Percentiles rank a stretch among this genome's conserved stretches.
These are phyloP conservation scores for Porpolomopsis calyptriformis DNA, from an alignment of 768 basidiomycete species.

Conservation along the genomic window DNA sequence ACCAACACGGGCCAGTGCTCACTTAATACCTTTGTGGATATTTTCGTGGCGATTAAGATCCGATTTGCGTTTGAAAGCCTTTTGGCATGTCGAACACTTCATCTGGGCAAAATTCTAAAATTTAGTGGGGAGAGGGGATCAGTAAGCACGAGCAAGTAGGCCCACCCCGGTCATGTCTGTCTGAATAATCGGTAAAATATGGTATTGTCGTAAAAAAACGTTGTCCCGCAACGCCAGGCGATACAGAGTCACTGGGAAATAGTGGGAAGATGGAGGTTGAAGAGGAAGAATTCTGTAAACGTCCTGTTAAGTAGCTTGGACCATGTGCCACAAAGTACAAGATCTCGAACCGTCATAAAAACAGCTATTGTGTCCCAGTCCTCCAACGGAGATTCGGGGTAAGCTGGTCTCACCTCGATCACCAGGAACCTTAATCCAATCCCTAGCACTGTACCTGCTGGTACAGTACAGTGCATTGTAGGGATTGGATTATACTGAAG, in stretches of 20 bases:
- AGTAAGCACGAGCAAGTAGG: no score
- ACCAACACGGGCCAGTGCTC: conserved; percentile 15
- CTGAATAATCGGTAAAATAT: no score
- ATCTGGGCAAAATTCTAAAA: background rate
- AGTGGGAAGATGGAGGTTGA: background rate
- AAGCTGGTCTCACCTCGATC: background rate
- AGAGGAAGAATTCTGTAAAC: background rate
- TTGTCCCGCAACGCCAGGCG: conserved; percentile 21
- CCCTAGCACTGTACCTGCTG: no score
- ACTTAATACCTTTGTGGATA: conserved; percentile 45
- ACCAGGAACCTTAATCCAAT: background rate
- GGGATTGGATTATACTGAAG: no score
- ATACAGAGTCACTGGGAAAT: conserved; percentile 7
- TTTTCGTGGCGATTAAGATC: conserved; percentile 50
- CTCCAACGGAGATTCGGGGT: no score
- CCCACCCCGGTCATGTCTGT: no score
- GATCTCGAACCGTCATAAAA: no score
- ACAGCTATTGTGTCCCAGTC: no score
- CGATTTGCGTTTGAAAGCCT: conserved; percentile 40
- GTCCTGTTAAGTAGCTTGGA: background rate
- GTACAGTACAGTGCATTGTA: no score
- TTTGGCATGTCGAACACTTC: background rate
- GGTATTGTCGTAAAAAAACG: conserved; percentile 9
- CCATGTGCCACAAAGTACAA: background rate
- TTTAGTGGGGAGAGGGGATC: background rate